Evolutionary conservation across 768 basidiomycete species (phyloP).

Genomic region (Asterophora parasitica): DNA sequence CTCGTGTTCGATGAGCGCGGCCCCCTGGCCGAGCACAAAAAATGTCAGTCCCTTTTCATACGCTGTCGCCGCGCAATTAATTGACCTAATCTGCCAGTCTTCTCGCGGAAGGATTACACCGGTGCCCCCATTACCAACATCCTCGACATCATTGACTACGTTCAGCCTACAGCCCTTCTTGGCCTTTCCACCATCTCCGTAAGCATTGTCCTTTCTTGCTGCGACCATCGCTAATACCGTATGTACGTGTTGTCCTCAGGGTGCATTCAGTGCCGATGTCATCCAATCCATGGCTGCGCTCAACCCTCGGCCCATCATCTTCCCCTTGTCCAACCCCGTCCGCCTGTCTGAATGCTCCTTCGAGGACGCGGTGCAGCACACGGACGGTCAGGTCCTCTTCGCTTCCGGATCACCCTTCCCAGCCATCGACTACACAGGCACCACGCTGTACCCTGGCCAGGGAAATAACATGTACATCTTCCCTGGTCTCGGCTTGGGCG

Average conservation of each 20-base stretch:
- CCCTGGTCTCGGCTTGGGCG: slow-evolving; percentile 75
- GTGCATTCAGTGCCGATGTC: slow-evolving; percentile 70
- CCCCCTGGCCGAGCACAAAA: slow-evolving; percentile 76
- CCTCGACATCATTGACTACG: slow-evolving; percentile 71
- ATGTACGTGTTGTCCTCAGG: slow-evolving; percentile 28
- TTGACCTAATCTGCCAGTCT: slow-evolving; percentile 43
- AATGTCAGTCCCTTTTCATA: slow-evolving; percentile 41
- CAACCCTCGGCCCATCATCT: slow-evolving; percentile 84
- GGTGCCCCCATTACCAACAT: slow-evolving; percentile 74
- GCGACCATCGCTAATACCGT: neutral
- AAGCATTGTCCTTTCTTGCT: slow-evolving; percentile 11
- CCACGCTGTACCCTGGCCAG: slow-evolving; percentile 71
- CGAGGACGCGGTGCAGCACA: slow-evolving; percentile 65
- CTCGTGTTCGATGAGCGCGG: slow-evolving; percentile 76
- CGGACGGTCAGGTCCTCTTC: slow-evolving; percentile 74
- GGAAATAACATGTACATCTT: slow-evolving; percentile 95
- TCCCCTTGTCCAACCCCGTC: slow-evolving; percentile 89
- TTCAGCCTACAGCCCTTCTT: slow-evolving; percentile 84
- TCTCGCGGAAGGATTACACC: slow-evolving; percentile 75
- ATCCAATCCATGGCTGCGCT: slow-evolving; percentile 73
- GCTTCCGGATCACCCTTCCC: slow-evolving; percentile 88
- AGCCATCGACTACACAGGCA: slow-evolving; percentile 49
- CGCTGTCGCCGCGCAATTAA: neutral
- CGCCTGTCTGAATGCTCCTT: slow-evolving; percentile 79
- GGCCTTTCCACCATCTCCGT: slow-evolving; percentile 84